A percentile compares a stretch with the other conserved stretches of the same genome.
Evolutionary conservation across 129 eudicot species (phyloP).

Genomic region (Silybum marianum): DNA sequence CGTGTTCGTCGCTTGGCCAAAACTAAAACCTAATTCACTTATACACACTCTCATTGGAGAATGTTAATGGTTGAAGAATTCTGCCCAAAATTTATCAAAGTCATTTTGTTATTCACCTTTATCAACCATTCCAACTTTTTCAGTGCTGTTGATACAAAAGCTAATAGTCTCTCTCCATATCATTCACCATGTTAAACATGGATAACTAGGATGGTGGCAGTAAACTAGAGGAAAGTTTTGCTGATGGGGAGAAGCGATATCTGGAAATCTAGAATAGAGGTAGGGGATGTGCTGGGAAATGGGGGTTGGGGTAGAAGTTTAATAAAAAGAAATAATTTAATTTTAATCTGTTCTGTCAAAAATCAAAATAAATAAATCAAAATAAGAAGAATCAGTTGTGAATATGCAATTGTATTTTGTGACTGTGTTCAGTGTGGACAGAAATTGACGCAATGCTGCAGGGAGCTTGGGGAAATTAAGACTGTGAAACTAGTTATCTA

Average conservation of each 20-base stretch:
- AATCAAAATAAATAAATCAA: too few species aligned
- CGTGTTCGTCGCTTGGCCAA: not conserved
- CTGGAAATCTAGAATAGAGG: not conserved
- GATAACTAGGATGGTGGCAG: not conserved
- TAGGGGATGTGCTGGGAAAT: not conserved
- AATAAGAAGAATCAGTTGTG: not conserved
- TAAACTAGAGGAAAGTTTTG: not conserved
- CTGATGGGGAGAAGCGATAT: not conserved
- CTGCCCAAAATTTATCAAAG: not conserved
- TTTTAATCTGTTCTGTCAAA: not conserved
- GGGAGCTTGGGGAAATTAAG: not conserved
- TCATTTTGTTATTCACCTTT: not conserved
- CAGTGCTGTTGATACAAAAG: not conserved
- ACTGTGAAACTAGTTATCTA: too few species aligned
- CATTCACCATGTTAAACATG: not conserved
- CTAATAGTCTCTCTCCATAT: not conserved
- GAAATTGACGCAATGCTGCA: not conserved
- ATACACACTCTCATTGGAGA: not conserved
- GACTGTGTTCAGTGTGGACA: not conserved
- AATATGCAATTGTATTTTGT: not conserved
- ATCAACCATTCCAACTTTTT: not conserved
- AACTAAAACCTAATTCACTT: not conserved
- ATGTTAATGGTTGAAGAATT: not conserved
- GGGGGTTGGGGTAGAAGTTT: too few species aligned
- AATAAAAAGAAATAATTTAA: too few species aligned